These are phyloP conservation scores for Rhazya stricta DNA, from an alignment of 257 asterid species.

Conservation along the genomic window DNA sequence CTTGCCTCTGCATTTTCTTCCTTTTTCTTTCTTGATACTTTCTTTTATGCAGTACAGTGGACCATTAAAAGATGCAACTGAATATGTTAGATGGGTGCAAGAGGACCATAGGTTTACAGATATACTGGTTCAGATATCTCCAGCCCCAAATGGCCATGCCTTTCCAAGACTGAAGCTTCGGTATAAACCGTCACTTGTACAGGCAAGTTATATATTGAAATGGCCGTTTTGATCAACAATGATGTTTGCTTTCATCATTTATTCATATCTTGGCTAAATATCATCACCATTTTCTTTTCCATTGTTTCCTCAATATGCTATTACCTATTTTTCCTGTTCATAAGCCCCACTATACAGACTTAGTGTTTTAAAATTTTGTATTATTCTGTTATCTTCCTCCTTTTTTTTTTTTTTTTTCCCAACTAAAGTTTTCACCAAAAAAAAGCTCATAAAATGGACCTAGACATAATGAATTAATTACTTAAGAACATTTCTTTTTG, in stretches of 20 bases:
- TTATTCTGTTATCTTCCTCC: neutral
- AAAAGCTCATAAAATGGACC: neutral
- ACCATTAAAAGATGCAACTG: constrained; percentile 75
- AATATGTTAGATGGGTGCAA: constrained; percentile 77
- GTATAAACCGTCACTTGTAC: constrained; percentile 96
- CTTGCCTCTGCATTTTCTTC: neutral
- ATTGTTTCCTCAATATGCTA: neutral
- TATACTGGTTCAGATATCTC: constrained; percentile 74
- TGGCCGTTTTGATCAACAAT: neutral
- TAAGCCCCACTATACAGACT: too few relatives aligned
- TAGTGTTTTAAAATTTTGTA: neutral
- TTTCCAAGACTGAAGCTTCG: constrained; percentile 91
- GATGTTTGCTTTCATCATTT: neutral
- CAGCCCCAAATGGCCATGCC: constrained; percentile 66
- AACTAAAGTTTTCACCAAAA: neutral
- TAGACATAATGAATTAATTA: neutral
- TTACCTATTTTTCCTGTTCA: neutral
- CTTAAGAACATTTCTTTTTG: neutral
- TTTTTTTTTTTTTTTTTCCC: neutral
- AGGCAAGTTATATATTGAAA: constrained; percentile 45
- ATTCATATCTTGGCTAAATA: constrained; percentile 2
- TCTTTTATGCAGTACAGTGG: constrained; percentile 88
- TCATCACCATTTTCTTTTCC: neutral
- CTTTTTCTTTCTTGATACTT: constrained; percentile 15
- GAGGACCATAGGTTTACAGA: constrained; percentile 70